These are phyloP conservation scores for Tulasnella sp. DNA, from an alignment of 768 basidiomycete species.

Conservation along the genomic window DNA sequence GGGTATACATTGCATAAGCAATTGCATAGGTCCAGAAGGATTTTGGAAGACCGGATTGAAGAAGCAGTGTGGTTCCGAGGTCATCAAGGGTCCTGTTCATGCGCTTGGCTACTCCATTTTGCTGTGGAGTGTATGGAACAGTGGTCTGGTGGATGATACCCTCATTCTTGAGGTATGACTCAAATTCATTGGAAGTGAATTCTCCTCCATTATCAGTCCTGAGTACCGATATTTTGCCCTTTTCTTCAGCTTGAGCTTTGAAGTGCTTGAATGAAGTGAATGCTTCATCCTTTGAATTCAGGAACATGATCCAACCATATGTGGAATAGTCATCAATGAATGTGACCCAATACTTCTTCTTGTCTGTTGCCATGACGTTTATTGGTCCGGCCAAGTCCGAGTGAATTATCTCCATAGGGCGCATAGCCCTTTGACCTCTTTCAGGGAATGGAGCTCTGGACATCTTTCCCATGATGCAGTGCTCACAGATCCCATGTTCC, in stretches of 20 bases:
- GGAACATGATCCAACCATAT: background rate
- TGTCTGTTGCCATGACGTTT: background rate
- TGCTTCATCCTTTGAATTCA: conserved; percentile 11
- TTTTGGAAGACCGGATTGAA: conserved; percentile 8
- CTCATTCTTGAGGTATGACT: background rate
- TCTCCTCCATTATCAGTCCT: conserved; percentile 18
- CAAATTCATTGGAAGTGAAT: conserved; percentile 13
- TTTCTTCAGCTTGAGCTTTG: conserved; percentile 1
- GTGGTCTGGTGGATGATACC: conserved; percentile 15
- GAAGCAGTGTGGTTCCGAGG: background rate
- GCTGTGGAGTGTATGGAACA: conserved; percentile 13
- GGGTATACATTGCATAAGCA: background rate
- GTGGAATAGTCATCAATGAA: conserved; percentile 12
- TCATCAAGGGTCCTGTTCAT: conserved; percentile 14
- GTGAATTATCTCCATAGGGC: conserved; percentile 2
- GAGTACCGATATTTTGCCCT: conserved; percentile 1
- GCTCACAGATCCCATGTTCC: no score
- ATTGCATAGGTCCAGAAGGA: conserved; percentile 13
- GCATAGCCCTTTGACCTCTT: no score
- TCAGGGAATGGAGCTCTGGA: no score
- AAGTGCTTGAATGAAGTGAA: conserved; percentile 9
- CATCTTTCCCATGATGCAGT: no score
- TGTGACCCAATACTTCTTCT: conserved; percentile 13
- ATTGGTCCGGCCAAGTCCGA: conserved; percentile 16
- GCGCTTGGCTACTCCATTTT: conserved; percentile 15